Conservation (phyloP, 208 protist genomes). For the Trypanosoma melophagium region DNA sequence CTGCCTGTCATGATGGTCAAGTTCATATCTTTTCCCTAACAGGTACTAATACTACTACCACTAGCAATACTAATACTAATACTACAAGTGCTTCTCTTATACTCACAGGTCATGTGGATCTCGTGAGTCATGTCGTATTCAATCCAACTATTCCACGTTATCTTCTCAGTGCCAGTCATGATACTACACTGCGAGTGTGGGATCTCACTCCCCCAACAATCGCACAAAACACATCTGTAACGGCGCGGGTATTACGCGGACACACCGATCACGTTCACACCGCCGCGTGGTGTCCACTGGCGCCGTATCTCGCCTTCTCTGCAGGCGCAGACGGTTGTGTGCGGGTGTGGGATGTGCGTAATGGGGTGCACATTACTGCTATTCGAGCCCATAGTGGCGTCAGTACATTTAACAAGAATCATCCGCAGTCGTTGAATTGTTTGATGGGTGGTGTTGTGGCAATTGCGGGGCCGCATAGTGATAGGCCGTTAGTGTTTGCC, state of each 20-base stretch:
- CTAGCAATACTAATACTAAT: too few relatives aligned
- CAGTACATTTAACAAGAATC: too few relatives aligned
- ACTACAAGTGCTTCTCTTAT: conserved; percentile 43
- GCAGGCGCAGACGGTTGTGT: conserved; percentile 82
- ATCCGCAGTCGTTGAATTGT: too few relatives aligned
- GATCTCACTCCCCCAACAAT: conserved; percentile 64
- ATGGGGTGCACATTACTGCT: conserved; percentile 51
- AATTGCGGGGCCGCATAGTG: conserved; percentile 36
- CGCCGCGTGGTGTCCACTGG: conserved; percentile 80
- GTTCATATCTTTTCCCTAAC: conserved; percentile 75
- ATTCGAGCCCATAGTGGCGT: conserved; percentile 84
- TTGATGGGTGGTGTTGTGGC: too few relatives aligned
- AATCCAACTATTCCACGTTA: conserved; percentile 71
- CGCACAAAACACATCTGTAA: conserved; percentile 67
- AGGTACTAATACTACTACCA: conserved; percentile 46
- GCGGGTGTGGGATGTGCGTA: conserved; percentile 89
- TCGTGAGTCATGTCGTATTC: conserved; percentile 75
- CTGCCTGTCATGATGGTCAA: conserved; percentile 83
- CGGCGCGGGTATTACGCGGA: conserved; percentile 65
- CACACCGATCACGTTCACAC: conserved; percentile 74
- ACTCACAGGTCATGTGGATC: conserved; percentile 76
- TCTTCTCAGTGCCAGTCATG: conserved; percentile 84
- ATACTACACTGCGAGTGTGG: conserved; percentile 91
- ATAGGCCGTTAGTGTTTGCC: conserved; percentile 89
- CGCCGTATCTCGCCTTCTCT: conserved; percentile 83